Evolutionary conservation across 2,329 filamentous ascomycete species (phyloP), one percentile per base, ranked within the genome.

Genomic region (Diaporthe humulicola): DNA sequence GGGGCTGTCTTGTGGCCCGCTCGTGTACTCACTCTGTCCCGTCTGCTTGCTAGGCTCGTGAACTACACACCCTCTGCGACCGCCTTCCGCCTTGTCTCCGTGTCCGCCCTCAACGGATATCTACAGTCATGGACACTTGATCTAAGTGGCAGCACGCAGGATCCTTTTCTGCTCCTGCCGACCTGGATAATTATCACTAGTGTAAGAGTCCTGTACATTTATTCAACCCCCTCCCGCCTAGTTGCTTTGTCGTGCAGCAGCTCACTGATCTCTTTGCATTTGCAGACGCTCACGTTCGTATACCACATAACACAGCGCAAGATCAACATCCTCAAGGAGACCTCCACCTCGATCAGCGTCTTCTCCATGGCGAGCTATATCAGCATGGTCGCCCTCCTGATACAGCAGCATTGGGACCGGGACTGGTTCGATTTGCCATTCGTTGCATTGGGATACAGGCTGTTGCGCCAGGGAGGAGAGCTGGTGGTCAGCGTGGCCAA

Each of bases 31-130:
- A 78, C 71, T 52, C 50, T 74, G 56, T 9, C 33, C 25, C 74
- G 38, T 48, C 60, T 73, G 71, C 38, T 36, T 48, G 10, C 33
- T 74, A 94, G 93, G 94, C 92, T 97, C 79, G 88, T 96, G 78
- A 93, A 95, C 83, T 97, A 96, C 85, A 95, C 94, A 19, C 94
- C 94, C 2, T 90, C 92, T 82, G 94, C 94, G 67, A 95, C 95
- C 61, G 90, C 96, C 76, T 92, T 97, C 74, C 94, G 94, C 67
- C 92, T 97, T 58, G 87, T 95, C 69, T 93, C 93, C 75, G 93
- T 93, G 76, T 94, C 93, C 81, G 91, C 91, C 73, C 88, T 94
- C 76, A 95, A 95, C 81, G 92, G 92, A 77, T 95, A 95, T 83
- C 86, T 94, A 66, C 95, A 93, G 33, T 93, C 93, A 70, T 92